Evolutionary conservation across 2,329 filamentous ascomycete genomes (phyloP).

Genomic region (Lojkania enalia): DNA sequence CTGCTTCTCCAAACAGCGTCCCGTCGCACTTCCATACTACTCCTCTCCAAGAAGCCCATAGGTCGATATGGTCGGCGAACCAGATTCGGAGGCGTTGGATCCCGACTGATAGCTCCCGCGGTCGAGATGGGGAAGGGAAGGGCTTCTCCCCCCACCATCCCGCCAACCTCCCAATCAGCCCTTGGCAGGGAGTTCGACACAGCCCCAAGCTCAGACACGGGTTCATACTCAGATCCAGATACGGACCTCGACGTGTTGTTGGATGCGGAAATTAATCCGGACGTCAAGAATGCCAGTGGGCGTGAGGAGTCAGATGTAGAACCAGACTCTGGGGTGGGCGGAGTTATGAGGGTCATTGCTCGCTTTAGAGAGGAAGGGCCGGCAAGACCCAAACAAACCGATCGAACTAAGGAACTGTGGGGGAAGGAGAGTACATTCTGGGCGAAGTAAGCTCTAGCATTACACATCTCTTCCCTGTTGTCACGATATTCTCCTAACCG

Average conservation of each 20-base stretch:
- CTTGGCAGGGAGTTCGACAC: slow-evolving; percentile 2
- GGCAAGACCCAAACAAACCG: slow-evolving; percentile 21
- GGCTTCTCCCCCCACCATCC: background rate
- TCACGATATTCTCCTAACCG: slow-evolving; percentile 4
- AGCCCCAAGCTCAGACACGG: slow-evolving; percentile 10
- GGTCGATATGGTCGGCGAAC: background rate
- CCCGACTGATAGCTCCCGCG: background rate
- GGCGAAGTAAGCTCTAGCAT: slow-evolving; percentile 14
- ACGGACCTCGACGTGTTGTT: slow-evolving; percentile 4
- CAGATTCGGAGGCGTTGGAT: background rate
- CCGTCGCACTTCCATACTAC: background rate
- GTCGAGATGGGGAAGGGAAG: slow-evolving; percentile 2
- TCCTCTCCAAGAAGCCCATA: background rate
- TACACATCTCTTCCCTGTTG: background rate
- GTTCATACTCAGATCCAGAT: slow-evolving; percentile 17
- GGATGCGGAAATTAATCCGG: slow-evolving; percentile 11
- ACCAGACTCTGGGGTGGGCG: slow-evolving; percentile 21
- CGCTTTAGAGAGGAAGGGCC: slow-evolving; percentile 17
- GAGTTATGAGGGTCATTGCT: slow-evolving; percentile 22
- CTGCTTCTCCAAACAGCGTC: slow-evolving; percentile 1
- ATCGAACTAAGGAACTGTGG: slow-evolving; percentile 17
- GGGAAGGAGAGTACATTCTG: slow-evolving; percentile 21
- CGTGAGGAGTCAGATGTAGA: slow-evolving; percentile 14
- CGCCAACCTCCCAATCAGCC: background rate
- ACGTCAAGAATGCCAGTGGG: background rate